phyloP scores from a whole-genome alignment of 768 basidiomycete species.

The Mycena capillaripes region DNA sequence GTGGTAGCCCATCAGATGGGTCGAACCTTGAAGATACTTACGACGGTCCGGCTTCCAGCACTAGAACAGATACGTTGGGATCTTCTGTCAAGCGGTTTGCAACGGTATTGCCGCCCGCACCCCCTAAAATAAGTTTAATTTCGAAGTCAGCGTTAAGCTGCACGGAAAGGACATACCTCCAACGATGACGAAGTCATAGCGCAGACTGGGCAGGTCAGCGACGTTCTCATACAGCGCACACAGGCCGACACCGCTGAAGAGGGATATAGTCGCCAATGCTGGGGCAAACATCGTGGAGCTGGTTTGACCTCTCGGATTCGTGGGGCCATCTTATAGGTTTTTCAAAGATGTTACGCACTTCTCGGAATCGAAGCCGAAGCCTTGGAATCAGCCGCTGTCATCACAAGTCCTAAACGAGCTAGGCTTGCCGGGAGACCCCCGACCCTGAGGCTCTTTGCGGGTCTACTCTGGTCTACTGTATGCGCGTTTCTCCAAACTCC shows the following conservation, averaged over 20 bases:
- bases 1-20: not conserved
- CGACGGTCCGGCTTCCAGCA: conserved; percentile 21
- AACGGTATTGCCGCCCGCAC: not conserved
- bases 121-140: not conserved
- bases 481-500: too few species aligned
- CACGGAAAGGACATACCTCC: conserved; percentile 4
- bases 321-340: conserved; percentile 7
- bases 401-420: not conserved
- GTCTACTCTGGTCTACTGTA: too few species aligned
- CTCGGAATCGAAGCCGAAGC: conserved; percentile 9
- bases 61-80: not conserved
- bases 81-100: conserved; percentile 13
- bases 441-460: too few species aligned
- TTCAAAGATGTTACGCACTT: conserved; percentile 3
- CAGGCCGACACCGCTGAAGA: conserved; percentile 16
- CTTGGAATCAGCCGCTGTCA: not conserved
- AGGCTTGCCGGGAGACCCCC: not conserved
- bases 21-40: not conserved
- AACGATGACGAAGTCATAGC: conserved; percentile 21
- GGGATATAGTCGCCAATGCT: conserved; percentile 6
- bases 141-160: not conserved
- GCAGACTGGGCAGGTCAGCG: conserved; percentile 18
- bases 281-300: conserved; percentile 7
- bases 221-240: conserved; percentile 17
- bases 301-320: not conserved